Conservation (phyloP, 202 grass and related monocot species). For the Panicum virgatum region DNA sequence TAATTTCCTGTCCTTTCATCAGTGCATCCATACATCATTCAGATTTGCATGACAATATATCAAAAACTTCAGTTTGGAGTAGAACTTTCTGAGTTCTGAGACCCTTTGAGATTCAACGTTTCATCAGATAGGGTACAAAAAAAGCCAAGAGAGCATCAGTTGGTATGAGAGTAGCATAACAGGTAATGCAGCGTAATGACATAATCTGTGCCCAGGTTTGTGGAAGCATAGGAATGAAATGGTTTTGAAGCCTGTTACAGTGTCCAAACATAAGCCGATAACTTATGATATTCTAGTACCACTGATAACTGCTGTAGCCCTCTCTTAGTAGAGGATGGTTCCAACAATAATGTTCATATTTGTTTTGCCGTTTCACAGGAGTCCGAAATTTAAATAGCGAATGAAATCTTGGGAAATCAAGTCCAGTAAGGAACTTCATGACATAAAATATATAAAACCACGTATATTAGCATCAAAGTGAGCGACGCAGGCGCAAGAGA, state of each 20-base stretch:
- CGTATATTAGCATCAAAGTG: not conserved
- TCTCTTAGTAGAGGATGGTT: constrained; percentile 5
- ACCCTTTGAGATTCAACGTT: not conserved
- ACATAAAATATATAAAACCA: not conserved
- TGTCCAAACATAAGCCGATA: not conserved
- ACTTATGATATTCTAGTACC: not conserved
- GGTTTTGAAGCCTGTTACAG: not conserved
- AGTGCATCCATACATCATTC: constrained; percentile 8
- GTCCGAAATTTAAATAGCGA: not conserved
- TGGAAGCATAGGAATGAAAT: not conserved
- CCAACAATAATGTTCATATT: not conserved
- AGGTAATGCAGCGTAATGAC: not conserved
- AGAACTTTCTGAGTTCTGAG: not conserved
- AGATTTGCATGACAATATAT: not conserved
- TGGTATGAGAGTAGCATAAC: not conserved
- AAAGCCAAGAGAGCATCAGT: not conserved
- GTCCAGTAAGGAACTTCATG: not conserved
- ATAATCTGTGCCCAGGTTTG: constrained; percentile 2
- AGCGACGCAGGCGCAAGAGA: not conserved
- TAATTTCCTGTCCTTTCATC: not conserved
- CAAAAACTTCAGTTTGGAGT: not conserved
- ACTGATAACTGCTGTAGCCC: not conserved
- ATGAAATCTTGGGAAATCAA: not conserved
- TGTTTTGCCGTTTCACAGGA: not conserved
- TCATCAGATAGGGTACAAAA: not conserved